Base-by-base conservation (phyloP, 2,329 filamentous ascomycete genomes). In the Phoma sp. region DNA sequence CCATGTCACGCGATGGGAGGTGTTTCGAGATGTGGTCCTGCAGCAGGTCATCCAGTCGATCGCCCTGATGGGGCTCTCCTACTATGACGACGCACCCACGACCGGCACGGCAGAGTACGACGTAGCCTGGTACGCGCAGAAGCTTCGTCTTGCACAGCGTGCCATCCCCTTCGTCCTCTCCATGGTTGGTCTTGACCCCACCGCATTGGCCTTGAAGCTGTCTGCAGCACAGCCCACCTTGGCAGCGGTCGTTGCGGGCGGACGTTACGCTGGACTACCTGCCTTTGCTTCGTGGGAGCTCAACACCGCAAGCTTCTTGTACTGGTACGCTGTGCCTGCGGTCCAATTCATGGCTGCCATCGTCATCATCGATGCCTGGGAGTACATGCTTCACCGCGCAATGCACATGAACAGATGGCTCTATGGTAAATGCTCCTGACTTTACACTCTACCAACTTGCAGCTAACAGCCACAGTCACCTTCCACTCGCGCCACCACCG, bases 321-420 rank as follows among this genome's bases (percentile, higher is more conserved):
- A 98, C 79, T 89, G 90, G 82, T 78, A 87, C 58, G 72, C 88
- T 32, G 83, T 98, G 58, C 95, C 95, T 0, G 83, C 80, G 3
- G 49, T 93, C 42, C 93, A 98, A 74, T 90, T 96, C 71, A 78
- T 84, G 53, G 69, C 90, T 42, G 95, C 88, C 20, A 84, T 93
- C 56, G 78, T 85, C 60, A 81, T 96, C 61, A 84, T 98, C 64
- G 95, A 99, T 77, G 95, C 92, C 37, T 99, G 95, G 95, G 93
- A 99, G 74, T 99, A 99, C 79, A 96, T 97, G 78, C 83, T 93
- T 67, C 95, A 99, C 77, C 91, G 95, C 32, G 85, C 89, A 53
- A 99, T 99, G 95, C 95, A 99, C 78, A 83, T 95, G 80, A 97
- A 98, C 80, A 93, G 91, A 76, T 98, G 91, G 90, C 84, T 99